Base-by-base conservation (phyloP, 805 yeast genomes). In the Kuraishia piskuri region DNA sequence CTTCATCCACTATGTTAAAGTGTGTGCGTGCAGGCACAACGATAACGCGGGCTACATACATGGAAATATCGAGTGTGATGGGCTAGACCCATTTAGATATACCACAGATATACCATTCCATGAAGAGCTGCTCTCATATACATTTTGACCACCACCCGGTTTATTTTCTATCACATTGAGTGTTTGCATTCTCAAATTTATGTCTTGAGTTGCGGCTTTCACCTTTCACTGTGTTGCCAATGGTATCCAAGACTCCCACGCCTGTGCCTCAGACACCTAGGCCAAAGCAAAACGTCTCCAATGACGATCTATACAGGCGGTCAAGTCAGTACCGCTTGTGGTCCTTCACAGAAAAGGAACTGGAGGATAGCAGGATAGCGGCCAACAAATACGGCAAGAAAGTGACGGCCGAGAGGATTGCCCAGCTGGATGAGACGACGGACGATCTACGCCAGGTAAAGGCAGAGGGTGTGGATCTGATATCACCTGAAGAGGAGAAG, bases 301-400 rank as follows among this genome's bases (percentile, higher is more conserved):
- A 82, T 61, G 97, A 94, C 66, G 99, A 94, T 58, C 71, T 94
- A 45, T 92, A 89, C 68, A 78, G 98, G 48, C 77, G 90, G 31
- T 88, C 96, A 3, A 78, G 94, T 0, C 99, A 92, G 70, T 92
- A 77, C 65, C 73, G 86, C 52, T 54, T 81, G 9, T 92, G 99
- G 99, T 90, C 97, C 1, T 92, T 80, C 66, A 82, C 90, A 0
- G 63, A 65, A 20, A 79, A 79, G 1, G 79, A 78, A 53, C 72
- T 92, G n/a, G 69, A 67, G 2, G 73, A 75, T 25, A 67, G 72
- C 37, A 71, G 88, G 55, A 58, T 61, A 17, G 60, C 68, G 14
- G 78, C 84, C 5, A 85, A 89, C 66, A 73, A 75, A 47, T 70
- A 71, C 24, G 96, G 92, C 2, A 65, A 67, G 21, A 54, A 53